Conservation (phyloP, 1,284 basidiomycete genomes). For the Calocybe gambosa region DNA sequence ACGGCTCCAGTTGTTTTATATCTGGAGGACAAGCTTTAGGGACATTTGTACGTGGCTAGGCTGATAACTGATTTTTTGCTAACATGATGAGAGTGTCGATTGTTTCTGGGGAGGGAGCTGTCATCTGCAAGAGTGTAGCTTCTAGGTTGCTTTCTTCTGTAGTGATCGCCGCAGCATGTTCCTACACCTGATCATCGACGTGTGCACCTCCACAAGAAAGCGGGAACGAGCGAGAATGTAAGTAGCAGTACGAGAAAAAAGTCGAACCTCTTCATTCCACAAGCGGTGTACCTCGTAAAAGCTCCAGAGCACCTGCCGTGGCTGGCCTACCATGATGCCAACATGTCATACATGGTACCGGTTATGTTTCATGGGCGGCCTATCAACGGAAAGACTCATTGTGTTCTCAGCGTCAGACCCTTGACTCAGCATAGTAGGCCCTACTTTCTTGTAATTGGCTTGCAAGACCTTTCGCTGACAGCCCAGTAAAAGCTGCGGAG, state of each 20-base stretch:
- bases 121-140: neutral
- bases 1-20: neutral
- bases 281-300: slow-evolving; percentile 2
- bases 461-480: neutral
- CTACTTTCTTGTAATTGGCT: neutral
- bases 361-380: neutral
- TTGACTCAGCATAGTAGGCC: neutral
- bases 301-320: neutral
- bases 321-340: neutral
- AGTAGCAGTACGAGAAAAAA: slow-evolving; percentile 3
- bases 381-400: slow-evolving; percentile 1
- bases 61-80: slow-evolving; percentile 6
- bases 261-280: neutral
- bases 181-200: neutral
- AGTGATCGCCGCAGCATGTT: neutral
- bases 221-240: neutral
- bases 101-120: neutral
- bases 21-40: neutral
- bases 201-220: neutral
- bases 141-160: slow-evolving; percentile 5
- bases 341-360: slow-evolving; percentile 1
- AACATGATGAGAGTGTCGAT: neutral
- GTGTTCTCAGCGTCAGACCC: slow-evolving; percentile 2
- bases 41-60: neutral
- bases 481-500: neutral